Evolutionary conservation across 257 asterid species (phyloP).

Genomic region (Gentiana macrophylla): DNA sequence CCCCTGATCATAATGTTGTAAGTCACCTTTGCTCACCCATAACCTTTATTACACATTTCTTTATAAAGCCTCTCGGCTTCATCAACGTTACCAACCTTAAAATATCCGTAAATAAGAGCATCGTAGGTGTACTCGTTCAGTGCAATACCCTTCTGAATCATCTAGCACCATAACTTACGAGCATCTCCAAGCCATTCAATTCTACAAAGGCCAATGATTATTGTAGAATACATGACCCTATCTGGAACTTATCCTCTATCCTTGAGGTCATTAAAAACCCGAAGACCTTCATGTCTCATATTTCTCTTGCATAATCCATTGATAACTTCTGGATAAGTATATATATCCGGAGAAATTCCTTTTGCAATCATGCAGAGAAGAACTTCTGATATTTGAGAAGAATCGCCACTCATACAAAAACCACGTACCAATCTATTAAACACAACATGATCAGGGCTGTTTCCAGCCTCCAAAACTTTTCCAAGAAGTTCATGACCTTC

Average conservation of each 20-base stretch:
- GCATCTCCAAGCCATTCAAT: too few species aligned
- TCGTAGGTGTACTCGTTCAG: too few species aligned
- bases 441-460: too few species aligned
- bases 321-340: conserved; percentile 38
- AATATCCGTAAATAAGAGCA: too few species aligned
- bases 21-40: conserved; percentile 29
- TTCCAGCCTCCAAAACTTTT: conserved; percentile 37
- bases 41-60: conserved; percentile 53
- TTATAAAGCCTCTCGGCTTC: neutral
- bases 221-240: conserved; percentile 55
- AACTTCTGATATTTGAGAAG: conserved; percentile 45
- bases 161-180: conserved; percentile 48
- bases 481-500: conserved; percentile 32
- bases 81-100: too few species aligned
- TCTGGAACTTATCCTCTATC: conserved; percentile 62
- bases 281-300: conserved; percentile 39
- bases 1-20: conserved; percentile 61
- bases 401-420: conserved; percentile 23
- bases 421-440: too few species aligned
- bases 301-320: conserved; percentile 36
- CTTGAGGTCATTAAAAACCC: conserved; percentile 53
- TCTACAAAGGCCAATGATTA: conserved; percentile 40
- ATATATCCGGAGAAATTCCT: too few species aligned
- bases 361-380: conserved; percentile 44
- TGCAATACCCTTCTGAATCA: conserved; percentile 38